Evolutionary conservation across 1,284 basidiomycete species (phyloP).

Genomic region (Boletus sp.): DNA sequence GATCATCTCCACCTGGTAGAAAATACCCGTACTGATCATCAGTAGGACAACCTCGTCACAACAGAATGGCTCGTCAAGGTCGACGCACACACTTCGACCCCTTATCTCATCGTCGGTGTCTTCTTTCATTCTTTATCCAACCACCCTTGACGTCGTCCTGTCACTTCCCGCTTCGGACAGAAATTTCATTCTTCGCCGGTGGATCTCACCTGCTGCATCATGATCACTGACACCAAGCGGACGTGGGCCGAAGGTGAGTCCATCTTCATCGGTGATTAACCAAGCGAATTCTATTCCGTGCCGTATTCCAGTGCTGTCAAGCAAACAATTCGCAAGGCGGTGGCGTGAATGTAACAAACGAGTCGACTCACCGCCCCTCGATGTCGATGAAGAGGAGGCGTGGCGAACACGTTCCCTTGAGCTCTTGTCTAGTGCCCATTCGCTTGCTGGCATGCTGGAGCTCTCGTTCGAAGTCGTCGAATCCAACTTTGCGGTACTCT

Average conservation of each 20-base stretch:
- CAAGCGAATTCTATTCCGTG: slow-evolving; percentile 17
- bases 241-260: slow-evolving; percentile 70
- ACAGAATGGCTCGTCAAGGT: slow-evolving; percentile 73
- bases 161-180: slow-evolving; percentile 35
- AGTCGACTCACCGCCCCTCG: slow-evolving; percentile 26
- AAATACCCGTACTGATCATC: background rate
- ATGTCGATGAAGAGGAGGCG: slow-evolving; percentile 45
- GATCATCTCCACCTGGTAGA: background rate
- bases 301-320: slow-evolving; percentile 45
- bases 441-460: slow-evolving; percentile 52
- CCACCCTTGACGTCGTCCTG: slow-evolving; percentile 10
- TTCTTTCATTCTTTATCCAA: slow-evolving; percentile 9
- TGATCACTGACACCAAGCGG: slow-evolving; percentile 69
- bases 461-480: slow-evolving; percentile 55
- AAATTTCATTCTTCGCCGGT: slow-evolving; percentile 57
- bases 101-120: slow-evolving; percentile 65
- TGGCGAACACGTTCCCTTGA: slow-evolving; percentile 55
- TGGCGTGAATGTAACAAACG: slow-evolving; percentile 58
- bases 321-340: slow-evolving; percentile 58
- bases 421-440: slow-evolving; percentile 52
- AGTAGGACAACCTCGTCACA: slow-evolving; percentile 53
- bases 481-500: slow-evolving; percentile 54
- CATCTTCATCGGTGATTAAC: slow-evolving; percentile 20
- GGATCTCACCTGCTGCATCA: slow-evolving; percentile 53
- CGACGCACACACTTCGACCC: slow-evolving; percentile 52